Conservation (phyloP, 2,329 filamentous ascomycete species). For the Fusarium sp. region DNA sequence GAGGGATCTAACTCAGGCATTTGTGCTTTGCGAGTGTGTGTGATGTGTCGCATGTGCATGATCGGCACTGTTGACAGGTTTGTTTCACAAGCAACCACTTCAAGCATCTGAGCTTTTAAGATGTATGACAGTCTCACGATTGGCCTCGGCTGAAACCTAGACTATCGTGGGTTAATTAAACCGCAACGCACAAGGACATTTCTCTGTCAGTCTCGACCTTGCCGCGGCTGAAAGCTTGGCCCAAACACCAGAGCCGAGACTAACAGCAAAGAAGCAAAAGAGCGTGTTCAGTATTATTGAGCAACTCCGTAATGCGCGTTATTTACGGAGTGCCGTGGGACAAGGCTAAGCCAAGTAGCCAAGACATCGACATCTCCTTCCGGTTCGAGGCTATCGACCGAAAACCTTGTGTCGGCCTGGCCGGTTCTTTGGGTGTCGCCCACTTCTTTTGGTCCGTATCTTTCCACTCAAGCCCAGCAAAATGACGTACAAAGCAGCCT, state of each 20-base stretch:
- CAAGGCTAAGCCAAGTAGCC: no score
- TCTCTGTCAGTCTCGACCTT: neutral
- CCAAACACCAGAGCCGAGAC: conserved; percentile 5
- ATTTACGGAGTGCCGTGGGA: neutral
- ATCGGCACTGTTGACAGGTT: conserved; percentile 2
- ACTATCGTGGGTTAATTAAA: neutral
- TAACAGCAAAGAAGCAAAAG: no score
- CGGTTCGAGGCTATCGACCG: conserved; percentile 34
- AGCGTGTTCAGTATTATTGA: no score
- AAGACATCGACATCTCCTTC: no score
- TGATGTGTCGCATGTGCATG: conserved; percentile 13
- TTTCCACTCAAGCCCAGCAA: neutral
- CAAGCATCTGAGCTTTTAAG: conserved; percentile 2
- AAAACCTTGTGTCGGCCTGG: conserved; percentile 41
- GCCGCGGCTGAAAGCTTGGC: conserved; percentile 31
- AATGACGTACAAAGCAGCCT: conserved; percentile 31
- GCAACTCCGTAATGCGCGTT: no score
- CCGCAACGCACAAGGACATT: neutral
- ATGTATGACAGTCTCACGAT: neutral
- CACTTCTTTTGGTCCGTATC: conserved; percentile 1
- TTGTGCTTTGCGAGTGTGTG: neutral
- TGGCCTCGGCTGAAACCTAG: conserved; percentile 12
- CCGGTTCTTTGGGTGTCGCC: conserved; percentile 29
- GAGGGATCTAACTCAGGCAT: conserved; percentile 13
- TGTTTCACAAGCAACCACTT: conserved; percentile 23